These are phyloP conservation scores for Crithidia brevicula DNA, from an alignment of 208 protist genomes.

Conservation along the genomic window DNA sequence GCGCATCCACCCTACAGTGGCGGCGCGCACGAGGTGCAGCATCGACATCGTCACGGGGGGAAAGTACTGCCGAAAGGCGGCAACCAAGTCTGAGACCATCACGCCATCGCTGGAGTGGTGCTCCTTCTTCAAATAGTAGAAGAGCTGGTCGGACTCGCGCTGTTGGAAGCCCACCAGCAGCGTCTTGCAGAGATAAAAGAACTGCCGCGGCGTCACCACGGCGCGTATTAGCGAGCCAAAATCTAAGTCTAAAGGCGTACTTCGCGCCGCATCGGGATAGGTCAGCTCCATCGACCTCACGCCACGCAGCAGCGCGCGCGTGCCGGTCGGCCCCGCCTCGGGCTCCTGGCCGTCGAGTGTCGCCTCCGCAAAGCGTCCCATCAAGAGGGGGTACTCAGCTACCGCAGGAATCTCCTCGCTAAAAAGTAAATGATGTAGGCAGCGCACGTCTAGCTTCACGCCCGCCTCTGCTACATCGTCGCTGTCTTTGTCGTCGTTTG, in stretches of 20 bases:
- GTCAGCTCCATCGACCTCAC: constrained; percentile 18
- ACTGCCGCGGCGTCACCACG: constrained; percentile 42
- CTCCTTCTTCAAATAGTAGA: constrained; percentile 57
- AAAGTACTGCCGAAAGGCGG: constrained; percentile 66
- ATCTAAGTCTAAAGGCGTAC: constrained; percentile 29
- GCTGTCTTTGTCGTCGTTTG: constrained; percentile 1
- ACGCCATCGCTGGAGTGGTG: constrained; percentile 29
- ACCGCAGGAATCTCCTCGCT: constrained; percentile 44
- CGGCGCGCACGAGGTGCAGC: constrained; percentile 44
- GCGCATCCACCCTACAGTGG: constrained; percentile 32
- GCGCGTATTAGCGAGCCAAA: constrained; percentile 22
- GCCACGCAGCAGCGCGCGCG: constrained; percentile 43
- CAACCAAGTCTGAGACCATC: constrained; percentile 41
- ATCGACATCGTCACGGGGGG: constrained; percentile 58
- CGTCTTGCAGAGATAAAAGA: constrained; percentile 54
- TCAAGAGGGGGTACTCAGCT: constrained; percentile 69
- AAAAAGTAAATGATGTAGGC: constrained; percentile 65
- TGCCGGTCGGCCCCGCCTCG: constrained; percentile 37
- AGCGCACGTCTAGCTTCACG: constrained; percentile 35
- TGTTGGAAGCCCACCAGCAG: constrained; percentile 45
- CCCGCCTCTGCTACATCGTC: not conserved
- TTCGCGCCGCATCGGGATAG: constrained; percentile 15
- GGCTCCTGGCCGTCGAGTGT: constrained; percentile 36
- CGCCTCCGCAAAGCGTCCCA: constrained; percentile 65
- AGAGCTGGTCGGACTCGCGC: constrained; percentile 60